Evolutionary conservation across 306 rosid genomes (phyloP), one percentile per base, ranked within the genome.

Genomic region (Quercus glauca): DNA sequence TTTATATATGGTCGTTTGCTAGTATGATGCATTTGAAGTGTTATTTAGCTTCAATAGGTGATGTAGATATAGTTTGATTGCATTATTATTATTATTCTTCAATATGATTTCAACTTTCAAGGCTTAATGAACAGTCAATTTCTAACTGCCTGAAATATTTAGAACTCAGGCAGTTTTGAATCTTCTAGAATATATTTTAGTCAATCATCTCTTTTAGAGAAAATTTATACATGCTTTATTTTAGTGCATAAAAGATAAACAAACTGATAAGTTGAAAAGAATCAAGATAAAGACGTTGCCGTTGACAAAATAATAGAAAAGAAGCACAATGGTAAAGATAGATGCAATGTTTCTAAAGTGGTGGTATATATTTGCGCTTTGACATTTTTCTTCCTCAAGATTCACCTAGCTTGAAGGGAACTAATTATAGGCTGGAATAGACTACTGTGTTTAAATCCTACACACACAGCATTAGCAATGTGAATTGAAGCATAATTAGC

Each of bases 51-150:
- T 73, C 73, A 80, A 69, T 78, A 76, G 74, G 75, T 51, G 67
- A 75, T 84, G 86, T 87, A 83, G 75, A 87, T 76, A 85, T 85
- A 61, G 76, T 51, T 73, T 83, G 68, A 75, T 80, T 72, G 67
- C 20, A 56, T 49, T 49, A 12, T 49, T 49, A 49, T 64, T 58
- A 37, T 82, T 84, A 82, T 80, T 84, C 69, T 74, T 69, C 87
- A 78, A 80, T 78, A 79, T 78, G 82, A 84, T 79, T 78, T 74
- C 69, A 70, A 41, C 45, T 76, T 73, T 33, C 72, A 77, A 81
- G 81, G 74, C 78, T 72, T 51, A 64, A 55, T 74, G 70, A 26
- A 57, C 57, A 82, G 87, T 71, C 76, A 80, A 74, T 73, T 78
- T 85, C 71, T 76, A 13, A 63, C 82, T 81, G 82, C 84, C 85